phyloP scores from a whole-genome alignment of 2,329 filamentous ascomycete species.

The Aspergillus costaricaensis region DNA sequence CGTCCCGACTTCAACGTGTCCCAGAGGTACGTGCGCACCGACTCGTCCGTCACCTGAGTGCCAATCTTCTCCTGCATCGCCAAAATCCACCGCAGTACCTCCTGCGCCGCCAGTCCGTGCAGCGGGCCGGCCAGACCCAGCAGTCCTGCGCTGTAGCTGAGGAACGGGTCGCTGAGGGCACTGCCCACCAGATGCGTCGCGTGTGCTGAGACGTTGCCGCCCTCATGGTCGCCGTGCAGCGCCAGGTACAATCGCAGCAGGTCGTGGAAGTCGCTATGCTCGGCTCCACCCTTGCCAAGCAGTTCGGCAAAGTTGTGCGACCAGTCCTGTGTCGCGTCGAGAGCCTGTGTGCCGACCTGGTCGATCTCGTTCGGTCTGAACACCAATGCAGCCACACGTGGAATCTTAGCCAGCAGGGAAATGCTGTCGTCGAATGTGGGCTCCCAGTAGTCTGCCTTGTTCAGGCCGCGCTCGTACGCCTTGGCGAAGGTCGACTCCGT shows the following conservation, averaged over 20 bases:
- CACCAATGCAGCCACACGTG: constrained; percentile 94
- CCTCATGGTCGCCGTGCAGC: constrained; percentile 96
- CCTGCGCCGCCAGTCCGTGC: constrained; percentile 91
- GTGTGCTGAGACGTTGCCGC: constrained; percentile 95
- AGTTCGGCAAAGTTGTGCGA: constrained; percentile 98
- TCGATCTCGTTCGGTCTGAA: constrained; percentile 83
- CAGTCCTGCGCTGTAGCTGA: constrained; percentile 93
- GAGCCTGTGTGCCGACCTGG: constrained; percentile 70
- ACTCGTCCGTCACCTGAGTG: constrained; percentile 71
- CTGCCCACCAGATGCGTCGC: constrained; percentile 93
- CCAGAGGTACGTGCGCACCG: constrained; percentile 91
- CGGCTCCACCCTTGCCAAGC: constrained; percentile 83
- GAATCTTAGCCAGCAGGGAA: constrained; percentile 90
- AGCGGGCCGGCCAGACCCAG: constrained; percentile 94
- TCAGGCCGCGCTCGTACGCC: constrained; percentile 84
- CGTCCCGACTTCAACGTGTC: constrained; percentile 87
- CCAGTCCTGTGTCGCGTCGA: constrained; percentile 90
- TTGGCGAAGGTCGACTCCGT: constrained; percentile 92
- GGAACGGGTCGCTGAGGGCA: constrained; percentile 89
- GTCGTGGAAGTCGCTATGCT: constrained; percentile 78
- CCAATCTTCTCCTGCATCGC: constrained; percentile 93
- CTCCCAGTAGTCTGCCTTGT: constrained; percentile 99
- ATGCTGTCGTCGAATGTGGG: constrained; percentile 96
- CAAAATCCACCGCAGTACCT: constrained; percentile 94
- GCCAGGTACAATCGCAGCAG: constrained; percentile 91